A percentile compares a stretch with the other conserved stretches of the same genome.
Evolutionary conservation across 1,139 yeast species (phyloP).

Genomic region (Blastobotrys ciferrii): DNA sequence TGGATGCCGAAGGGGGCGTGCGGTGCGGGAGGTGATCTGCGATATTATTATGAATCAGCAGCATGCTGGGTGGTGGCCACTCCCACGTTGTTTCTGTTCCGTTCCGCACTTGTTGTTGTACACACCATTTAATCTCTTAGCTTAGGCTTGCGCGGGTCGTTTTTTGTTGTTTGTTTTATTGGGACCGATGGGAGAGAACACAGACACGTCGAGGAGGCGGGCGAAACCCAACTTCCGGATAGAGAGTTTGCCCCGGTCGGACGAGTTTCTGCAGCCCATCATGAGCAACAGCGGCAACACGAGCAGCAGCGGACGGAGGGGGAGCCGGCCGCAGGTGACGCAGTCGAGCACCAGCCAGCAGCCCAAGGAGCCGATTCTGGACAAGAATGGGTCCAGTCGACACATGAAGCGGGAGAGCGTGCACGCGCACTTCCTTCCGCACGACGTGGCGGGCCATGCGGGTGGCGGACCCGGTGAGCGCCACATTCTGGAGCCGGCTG

Average conservation of each 20-base stretch:
- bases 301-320: background rate
- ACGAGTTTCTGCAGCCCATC: conserved; percentile 6
- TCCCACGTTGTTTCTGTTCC: no score
- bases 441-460: conserved; percentile 60
- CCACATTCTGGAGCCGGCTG: background rate
- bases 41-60: no score
- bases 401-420: conserved; percentile 62
- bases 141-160: no score
- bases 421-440: conserved; percentile 79
- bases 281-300: conserved; percentile 10
- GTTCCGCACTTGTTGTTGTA: no score
- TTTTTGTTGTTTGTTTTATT: no score
- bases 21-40: no score
- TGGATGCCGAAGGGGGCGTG: no score
- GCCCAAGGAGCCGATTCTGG: conserved; percentile 16
- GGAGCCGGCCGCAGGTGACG: background rate
- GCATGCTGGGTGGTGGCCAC: no score
- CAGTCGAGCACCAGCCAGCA: background rate
- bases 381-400: conserved; percentile 7
- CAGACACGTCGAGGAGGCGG: background rate
- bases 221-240: conserved; percentile 15
- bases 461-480: conserved; percentile 3
- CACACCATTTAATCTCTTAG: no score
- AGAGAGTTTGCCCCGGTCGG: conserved; percentile 11
- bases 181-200: background rate